These are phyloP conservation scores for Chenopodium suecicum DNA, from an alignment of 148 eudicot species.

Conservation along the genomic window DNA sequence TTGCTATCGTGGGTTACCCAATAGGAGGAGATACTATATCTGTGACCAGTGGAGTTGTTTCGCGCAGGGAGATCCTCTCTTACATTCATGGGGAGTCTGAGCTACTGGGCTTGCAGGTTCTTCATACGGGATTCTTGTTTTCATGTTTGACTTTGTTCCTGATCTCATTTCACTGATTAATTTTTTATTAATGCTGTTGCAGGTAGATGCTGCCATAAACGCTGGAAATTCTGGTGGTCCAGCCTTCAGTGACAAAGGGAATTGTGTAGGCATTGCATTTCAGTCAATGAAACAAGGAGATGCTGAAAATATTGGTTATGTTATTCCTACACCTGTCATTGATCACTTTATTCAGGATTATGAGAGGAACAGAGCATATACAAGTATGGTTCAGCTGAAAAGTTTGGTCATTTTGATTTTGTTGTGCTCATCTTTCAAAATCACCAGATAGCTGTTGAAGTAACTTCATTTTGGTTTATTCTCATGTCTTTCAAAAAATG, in stretches of 20 bases:
- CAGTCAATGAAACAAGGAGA: conserved; percentile 81
- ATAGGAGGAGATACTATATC: conserved; percentile 96
- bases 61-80: conserved; percentile 87
- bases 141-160: neutral
- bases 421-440: neutral
- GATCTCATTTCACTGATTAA: neutral
- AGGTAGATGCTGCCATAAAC: conserved; percentile 91
- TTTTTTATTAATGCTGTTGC: neutral
- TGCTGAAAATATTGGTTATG: conserved; percentile 84
- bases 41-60: conserved; percentile 95
- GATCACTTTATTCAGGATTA: conserved; percentile 74
- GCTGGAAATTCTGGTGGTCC: conserved; percentile 94
- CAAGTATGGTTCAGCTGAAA: conserved; percentile 41
- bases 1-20: conserved; percentile 92
- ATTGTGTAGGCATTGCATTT: conserved; percentile 82
- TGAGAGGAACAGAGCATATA: conserved; percentile 75
- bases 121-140: neutral
- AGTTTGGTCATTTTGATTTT: neutral
- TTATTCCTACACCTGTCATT: conserved; percentile 85
- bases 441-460: neutral
- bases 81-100: conserved; percentile 94
- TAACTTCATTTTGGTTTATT: neutral
- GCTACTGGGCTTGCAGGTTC: conserved; percentile 89
- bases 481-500: too few relatives aligned
- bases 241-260: conserved; percentile 68